Evolutionary conservation across 805 yeast species (phyloP), one percentile per base, ranked within the genome.

Genomic region (Candida rishiriensis): DNA sequence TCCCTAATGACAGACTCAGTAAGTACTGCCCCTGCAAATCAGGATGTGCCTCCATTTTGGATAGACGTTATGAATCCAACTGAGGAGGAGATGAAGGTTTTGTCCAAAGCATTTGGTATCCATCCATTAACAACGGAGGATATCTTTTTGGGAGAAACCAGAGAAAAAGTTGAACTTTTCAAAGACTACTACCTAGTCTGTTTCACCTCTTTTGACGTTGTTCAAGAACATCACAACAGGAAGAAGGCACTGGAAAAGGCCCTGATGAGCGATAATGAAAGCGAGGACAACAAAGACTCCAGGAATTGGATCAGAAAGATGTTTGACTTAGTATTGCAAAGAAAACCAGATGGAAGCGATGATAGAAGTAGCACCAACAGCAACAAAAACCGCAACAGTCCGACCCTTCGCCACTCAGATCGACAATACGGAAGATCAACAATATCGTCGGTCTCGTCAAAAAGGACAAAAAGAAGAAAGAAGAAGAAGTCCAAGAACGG

Each of bases 41-140:
- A 39, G 6, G 52, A 49, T 3, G 30, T 70, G 9, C 70, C 80
- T 2, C 90, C 96, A 14, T 89, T 91, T 72, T 91, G 99, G 99
- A 72, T 91, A 10, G 98, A 91, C 63, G 85, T 91, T 11, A 68
- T 87, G 45, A 85, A 88, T 57, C 99, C 99, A 10, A 86, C 96
- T 0, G 98, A 93, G 58, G 97, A 89, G 53, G 99, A 91, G 63
- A 88, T 93, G 95, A 89, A 91, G 57, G 93, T 85, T 0, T 55
- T 91, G 12, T 79, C 95, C 26, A 88, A 88, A 56, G 81, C 97
- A 0, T 91, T 91, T 67, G 96, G 95, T 1, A 88, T 91, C 44
- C 99, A 91, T 64, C 99, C 99, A 0, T 75, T 91, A 55, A 91
- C 99, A 0, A 87, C 97, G 0, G 99, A 91, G 61, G 99, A 91